Evolutionary conservation across 1,284 basidiomycete species (phyloP), one percentile per base, ranked within the genome.

Genomic region (Naganishia liquefaciens): DNA sequence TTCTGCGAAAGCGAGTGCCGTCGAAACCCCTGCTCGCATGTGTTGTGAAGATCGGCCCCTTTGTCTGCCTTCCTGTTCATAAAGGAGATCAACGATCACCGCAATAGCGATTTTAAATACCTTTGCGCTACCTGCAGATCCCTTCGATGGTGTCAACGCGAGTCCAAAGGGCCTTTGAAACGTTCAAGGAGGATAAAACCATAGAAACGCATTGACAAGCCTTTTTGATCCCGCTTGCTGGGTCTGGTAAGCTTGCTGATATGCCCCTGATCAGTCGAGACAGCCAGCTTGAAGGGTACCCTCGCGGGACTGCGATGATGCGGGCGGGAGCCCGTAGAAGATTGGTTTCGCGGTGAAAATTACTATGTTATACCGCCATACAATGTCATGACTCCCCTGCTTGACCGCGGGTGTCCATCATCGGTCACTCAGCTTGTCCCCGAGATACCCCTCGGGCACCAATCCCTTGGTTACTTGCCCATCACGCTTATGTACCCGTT

Each of bases 371-470:
- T 49, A 49, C 25, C 21, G 47, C 47, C 13, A 27, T 49, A 49
- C 47, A 49, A 49, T 49, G 21, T 15, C 47, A 46, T 17, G 49
- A n/a, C 23, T 33, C 11, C 25, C 6, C 6, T 27, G 25, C 28
- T 19, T 9, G 25, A 28, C n/a, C 25, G 49, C 11, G 11, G 5
- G 3, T n/a, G 17, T 37, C 17, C 30, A 17, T 39, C 33, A 53
- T 30, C 51, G 51, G 39, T 70, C 67, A 11, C 60, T 52, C 30
- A 71, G 67, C 42, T 64, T 71, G 55, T 75, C 75, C 40, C 57
- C 66, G 19, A 79, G 61, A 70, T 78, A 79, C 9, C 72, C 71
- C 63, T 78, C 77, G 1, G 77, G 77, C 19, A 79, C 77, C 63
- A 79, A 67, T 0, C 77, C 77, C 43, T 74, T 72, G 19, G 23